Conservation (phyloP, 2,329 filamentous ascomycete species). For the Sphaerostilbella broomeana region DNA sequence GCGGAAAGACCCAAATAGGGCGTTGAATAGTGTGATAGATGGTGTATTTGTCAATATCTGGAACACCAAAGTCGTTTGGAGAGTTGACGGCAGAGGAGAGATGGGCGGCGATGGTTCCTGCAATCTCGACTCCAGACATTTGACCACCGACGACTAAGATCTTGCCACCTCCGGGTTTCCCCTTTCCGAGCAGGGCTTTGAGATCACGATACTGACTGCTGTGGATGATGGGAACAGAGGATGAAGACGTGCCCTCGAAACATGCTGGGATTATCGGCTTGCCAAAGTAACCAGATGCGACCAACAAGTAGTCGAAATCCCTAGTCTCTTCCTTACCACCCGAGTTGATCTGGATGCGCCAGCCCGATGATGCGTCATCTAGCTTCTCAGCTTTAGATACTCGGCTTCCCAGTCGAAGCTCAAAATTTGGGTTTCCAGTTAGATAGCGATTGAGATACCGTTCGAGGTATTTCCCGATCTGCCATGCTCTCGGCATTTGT, state of each 20-base stretch:
- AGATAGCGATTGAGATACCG: constrained; percentile 57
- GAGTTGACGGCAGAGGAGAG: constrained; percentile 58
- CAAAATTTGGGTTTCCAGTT: constrained; percentile 30
- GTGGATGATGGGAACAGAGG: constrained; percentile 54
- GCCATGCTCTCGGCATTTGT: constrained; percentile 69
- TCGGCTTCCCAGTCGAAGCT: constrained; percentile 43
- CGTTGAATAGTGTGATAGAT: constrained; percentile 64
- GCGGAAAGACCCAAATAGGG: constrained; percentile 66
- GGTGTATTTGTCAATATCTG: constrained; percentile 43
- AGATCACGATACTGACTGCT: constrained; percentile 60
- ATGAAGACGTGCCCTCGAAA: constrained; percentile 26
- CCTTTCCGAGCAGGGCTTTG: constrained; percentile 37
- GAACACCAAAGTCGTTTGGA: constrained; percentile 35
- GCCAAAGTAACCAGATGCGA: constrained; percentile 73
- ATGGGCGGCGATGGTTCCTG: constrained; percentile 63
- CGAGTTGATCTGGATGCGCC: constrained; percentile 35
- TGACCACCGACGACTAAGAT: constrained; percentile 73
- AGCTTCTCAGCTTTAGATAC: constrained; percentile 36
- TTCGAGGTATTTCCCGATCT: constrained; percentile 66
- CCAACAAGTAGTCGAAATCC: constrained; percentile 64
- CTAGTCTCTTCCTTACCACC: constrained; percentile 32
- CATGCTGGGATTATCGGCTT: constrained; percentile 46
- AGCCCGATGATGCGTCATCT: constrained; percentile 30
- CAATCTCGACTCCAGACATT: constrained; percentile 76
- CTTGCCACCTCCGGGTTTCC: constrained; percentile 42